Percentiles rank a stretch among this genome's conserved stretches.
These are phyloP conservation scores for Cinnamomum micranthum DNA, from an alignment of 164 flowering plant species.

Conservation along the genomic window DNA sequence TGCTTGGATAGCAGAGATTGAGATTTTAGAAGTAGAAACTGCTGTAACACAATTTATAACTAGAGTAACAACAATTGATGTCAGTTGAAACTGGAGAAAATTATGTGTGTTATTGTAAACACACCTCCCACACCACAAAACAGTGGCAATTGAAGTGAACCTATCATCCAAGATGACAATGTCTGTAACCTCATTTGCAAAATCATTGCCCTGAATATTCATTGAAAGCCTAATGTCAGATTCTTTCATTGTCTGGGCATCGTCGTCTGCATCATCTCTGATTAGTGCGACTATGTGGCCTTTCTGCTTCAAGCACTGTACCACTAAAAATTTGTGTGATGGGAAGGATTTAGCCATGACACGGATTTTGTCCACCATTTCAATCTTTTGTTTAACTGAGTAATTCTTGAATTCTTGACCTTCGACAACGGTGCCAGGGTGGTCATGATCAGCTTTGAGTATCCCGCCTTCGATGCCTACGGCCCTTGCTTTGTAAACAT, in stretches of 20 bases:
- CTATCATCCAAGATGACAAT: conserved; percentile 60
- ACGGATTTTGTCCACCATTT: conserved; percentile 39
- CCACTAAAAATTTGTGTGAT: conserved; percentile 57
- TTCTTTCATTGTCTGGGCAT: conserved; percentile 48
- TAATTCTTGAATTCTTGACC: conserved; percentile 49
- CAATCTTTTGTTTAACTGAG: conserved; percentile 37
- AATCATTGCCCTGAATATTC: conserved; percentile 67
- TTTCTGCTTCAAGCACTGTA: conserved; percentile 48
- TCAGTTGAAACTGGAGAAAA: conserved; percentile 73
- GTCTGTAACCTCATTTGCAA: conserved; percentile 67
- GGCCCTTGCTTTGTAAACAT: conserved; percentile 54
- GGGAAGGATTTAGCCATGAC: conserved; percentile 80
- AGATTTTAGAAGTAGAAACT: conserved; percentile 47
- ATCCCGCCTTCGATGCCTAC: conserved; percentile 63
- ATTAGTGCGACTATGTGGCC: conserved; percentile 73
- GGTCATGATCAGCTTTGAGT: conserved; percentile 20
- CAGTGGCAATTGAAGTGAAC: conserved; percentile 46
- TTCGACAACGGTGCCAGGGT: conserved; percentile 37
- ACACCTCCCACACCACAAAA: conserved; percentile 53
- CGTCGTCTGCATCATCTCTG: conserved; percentile 56
- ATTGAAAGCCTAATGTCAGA: conserved; percentile 63
- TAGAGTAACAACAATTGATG: conserved; percentile 55
- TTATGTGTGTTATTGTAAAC: conserved; percentile 66
- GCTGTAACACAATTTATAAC: conserved; percentile 58
- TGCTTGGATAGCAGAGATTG: conserved; percentile 53